Evolutionary conservation across 108 stramenopile genomes (phyloP), one percentile per base, ranked within the genome.

Genomic region (Stephanodiscus minutulus): DNA sequence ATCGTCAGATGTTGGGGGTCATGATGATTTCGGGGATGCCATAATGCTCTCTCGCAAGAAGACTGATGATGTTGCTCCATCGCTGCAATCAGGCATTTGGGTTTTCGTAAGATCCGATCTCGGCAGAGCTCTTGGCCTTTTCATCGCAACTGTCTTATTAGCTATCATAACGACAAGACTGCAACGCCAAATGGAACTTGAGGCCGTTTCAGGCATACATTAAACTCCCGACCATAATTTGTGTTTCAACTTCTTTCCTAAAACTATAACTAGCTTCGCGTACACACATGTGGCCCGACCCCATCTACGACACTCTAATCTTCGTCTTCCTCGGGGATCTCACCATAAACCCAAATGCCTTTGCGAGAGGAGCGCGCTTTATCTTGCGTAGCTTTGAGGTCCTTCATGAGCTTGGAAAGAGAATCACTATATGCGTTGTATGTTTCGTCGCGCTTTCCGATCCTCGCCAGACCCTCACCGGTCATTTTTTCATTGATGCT

Each of bases 271-370:
- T 29, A 29, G 28, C 55, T 5, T 56, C 17, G 0, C 4, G 31
- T 4, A 33, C 2, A 36, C 28, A 39, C 27, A 11, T 68, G 39
- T 44, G 33, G 10, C 25, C 21, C 27, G 58, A 58, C 66, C 24
- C 54, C 36, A 64, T 39, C 15, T 62, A 53, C 64, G 41, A 33
- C 61, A 60, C 17, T 22, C 50, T 73, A 63, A 58, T 50, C 64
- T 48, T 61, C 88, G 70, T 96, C 95, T 24, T 96, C 95, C 68
- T 96, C 95, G 39, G 90, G 89, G 54, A 96, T 85, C 56, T 96
- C 95, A 12, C 95, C 95, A 67, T 96, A 96, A 29, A 87, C 80
- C 95, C 95, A 96, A 85, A 96, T 94, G 17, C 95, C 95, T 52
- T 80, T 65, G 57, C 92, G 91, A 27, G 83, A 72, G 27, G 74